Evolutionary conservation across 768 basidiomycete species (phyloP).

Genomic region (Rhodotorula paludigena): DNA sequence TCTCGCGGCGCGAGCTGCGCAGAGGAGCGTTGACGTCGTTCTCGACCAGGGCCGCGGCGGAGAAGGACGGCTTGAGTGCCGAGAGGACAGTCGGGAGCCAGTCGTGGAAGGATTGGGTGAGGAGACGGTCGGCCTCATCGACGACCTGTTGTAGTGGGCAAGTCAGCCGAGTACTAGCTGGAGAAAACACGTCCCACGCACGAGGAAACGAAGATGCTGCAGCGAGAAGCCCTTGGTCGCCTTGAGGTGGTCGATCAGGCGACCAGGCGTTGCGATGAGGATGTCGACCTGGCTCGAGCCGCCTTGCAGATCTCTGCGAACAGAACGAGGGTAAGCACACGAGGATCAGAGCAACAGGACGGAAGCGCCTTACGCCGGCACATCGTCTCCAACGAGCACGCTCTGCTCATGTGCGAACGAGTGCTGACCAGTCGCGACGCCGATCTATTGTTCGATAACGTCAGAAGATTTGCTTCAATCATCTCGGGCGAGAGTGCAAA

Average conservation of each 20-base stretch:
- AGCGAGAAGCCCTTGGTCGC: constrained; percentile 84
- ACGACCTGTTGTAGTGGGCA: constrained; percentile 60
- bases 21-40: not conserved
- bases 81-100: constrained; percentile 80
- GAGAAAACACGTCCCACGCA: constrained; percentile 47
- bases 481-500: constrained; percentile 42
- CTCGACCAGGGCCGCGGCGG: constrained; percentile 27
- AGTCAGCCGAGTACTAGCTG: not conserved
- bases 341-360: constrained; percentile 40
- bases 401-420: constrained; percentile 88
- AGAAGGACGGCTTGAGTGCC: constrained; percentile 57
- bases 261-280: constrained; percentile 89
- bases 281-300: constrained; percentile 90
- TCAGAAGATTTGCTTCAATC: not conserved
- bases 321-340: no score
- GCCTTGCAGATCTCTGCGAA: constrained; percentile 59
- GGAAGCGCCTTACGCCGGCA: constrained; percentile 58
- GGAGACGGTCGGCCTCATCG: constrained; percentile 93
- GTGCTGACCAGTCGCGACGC: constrained; percentile 85
- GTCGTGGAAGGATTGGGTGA: constrained; percentile 92
- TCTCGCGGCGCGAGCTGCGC: not conserved
- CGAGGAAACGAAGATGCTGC: constrained; percentile 91
- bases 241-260: constrained; percentile 86
- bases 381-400: constrained; percentile 64
- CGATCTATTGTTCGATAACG: constrained; percentile 52